phyloP scores from a whole-genome alignment of 2,329 filamentous ascomycete genomes.

The Ascochyta clinopodiicola region DNA sequence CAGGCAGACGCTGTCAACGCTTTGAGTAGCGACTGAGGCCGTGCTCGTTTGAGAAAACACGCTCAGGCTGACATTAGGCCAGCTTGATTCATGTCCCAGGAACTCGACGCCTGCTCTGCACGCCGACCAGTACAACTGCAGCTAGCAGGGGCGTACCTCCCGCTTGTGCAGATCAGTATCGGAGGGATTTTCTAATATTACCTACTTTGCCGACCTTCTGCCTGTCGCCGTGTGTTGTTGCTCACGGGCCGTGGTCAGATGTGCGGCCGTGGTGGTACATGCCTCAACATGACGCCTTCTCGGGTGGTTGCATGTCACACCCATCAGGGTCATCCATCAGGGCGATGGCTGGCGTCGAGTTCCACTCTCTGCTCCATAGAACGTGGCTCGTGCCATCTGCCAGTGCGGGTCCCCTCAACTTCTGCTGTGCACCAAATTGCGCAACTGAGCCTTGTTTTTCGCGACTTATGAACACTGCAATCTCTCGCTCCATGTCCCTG shows the following conservation, averaged over 20 bases:
- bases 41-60: constrained; percentile 23
- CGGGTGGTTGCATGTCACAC: constrained; percentile 1
- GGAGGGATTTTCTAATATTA: constrained; percentile 33
- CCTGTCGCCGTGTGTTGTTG: constrained; percentile 10
- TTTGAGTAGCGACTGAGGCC: constrained; percentile 27
- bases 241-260: constrained; percentile 20
- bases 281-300: constrained; percentile 20
- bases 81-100: constrained; percentile 18
- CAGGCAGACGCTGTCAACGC: constrained; percentile 6
- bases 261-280: constrained; percentile 12
- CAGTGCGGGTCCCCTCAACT: constrained; percentile 11
- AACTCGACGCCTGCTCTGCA: constrained; percentile 18
- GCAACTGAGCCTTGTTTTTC: constrained; percentile 26
- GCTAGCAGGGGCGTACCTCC: constrained; percentile 38
- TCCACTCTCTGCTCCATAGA: constrained; percentile 2
- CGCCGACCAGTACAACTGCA: constrained; percentile 23
- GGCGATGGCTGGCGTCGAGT: constrained; percentile 1
- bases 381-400: constrained; percentile 21
- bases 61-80: constrained; percentile 16
- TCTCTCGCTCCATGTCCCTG: constrained; percentile 23
- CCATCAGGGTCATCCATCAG: background rate
- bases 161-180: constrained; percentile 31
- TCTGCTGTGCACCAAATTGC: constrained; percentile 19
- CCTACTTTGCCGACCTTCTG: constrained; percentile 5
- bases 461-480: constrained; percentile 31